A percentile compares a stretch with the other conserved stretches of the same genome.
These are phyloP conservation scores for Coemansia sp. DNA, from an alignment of 192 early-diverging fungal genomes.

Conservation along the genomic window DNA sequence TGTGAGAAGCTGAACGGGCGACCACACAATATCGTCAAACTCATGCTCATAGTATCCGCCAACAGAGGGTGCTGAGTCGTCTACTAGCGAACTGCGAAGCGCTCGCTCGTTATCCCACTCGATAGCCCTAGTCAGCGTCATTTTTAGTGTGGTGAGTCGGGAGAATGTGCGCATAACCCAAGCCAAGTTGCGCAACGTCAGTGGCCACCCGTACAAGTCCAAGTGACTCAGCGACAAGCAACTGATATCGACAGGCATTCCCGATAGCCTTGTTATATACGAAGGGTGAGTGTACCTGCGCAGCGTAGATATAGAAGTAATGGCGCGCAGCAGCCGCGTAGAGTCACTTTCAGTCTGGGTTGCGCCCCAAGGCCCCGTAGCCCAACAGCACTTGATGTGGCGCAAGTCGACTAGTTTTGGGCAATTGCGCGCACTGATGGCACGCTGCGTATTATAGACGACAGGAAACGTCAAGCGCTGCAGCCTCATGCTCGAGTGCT, in stretches of 20 bases:
- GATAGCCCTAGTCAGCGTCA: slow-evolving; percentile 15
- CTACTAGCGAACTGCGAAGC: not conserved
- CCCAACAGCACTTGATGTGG: slow-evolving; percentile 54
- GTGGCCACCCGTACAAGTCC: slow-evolving; percentile 47
- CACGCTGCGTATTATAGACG: slow-evolving; percentile 48
- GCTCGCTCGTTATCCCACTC: not conserved
- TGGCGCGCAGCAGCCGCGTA: slow-evolving; percentile 33
- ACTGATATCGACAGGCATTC: slow-evolving; percentile 14
- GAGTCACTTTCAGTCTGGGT: slow-evolving; percentile 34
- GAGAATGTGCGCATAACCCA: slow-evolving; percentile 30
- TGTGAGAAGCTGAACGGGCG: not conserved
- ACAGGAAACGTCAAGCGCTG: slow-evolving; percentile 43
- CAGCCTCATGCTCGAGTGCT: slow-evolving; percentile 16
- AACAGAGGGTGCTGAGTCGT: not conserved
- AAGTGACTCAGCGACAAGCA: slow-evolving; percentile 16
- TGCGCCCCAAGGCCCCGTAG: slow-evolving; percentile 28
- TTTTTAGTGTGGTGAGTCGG: slow-evolving; percentile 9
- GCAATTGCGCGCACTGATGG: slow-evolving; percentile 30
- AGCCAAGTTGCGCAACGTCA: slow-evolving; percentile 22
- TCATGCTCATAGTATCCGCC: not conserved
- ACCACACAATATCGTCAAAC: not conserved
- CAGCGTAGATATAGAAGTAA: slow-evolving; percentile 34
- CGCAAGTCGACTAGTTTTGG: slow-evolving; percentile 31
- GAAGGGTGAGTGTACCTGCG: slow-evolving; percentile 41
- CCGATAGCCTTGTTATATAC: slow-evolving; percentile 38